Evolutionary conservation across 352 stramenopile genomes (phyloP).

Genomic region (Globisporangium emineosum): DNA sequence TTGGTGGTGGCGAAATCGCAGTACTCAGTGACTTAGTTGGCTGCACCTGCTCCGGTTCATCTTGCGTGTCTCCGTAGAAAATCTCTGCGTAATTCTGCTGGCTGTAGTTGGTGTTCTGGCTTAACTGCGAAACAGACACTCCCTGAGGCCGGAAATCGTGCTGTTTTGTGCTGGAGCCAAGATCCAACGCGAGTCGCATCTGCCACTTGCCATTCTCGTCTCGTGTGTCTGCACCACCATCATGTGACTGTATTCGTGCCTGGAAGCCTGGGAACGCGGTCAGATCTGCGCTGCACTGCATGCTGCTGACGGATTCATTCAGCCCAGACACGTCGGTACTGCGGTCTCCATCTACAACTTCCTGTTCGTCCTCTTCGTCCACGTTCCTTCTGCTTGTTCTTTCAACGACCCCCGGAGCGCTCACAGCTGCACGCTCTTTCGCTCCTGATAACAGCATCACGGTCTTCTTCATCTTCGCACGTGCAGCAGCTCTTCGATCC

Average conservation of each 20-base stretch:
- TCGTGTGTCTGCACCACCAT: neutral
- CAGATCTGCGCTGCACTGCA: slow-evolving; percentile 64
- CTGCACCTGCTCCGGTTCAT: slow-evolving; percentile 25
- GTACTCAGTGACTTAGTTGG: neutral
- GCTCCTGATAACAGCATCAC: neutral
- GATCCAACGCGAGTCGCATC: slow-evolving; percentile 34
- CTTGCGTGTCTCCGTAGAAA: slow-evolving; percentile 54
- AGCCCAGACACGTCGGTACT: slow-evolving; percentile 1
- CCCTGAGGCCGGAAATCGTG: slow-evolving; percentile 8
- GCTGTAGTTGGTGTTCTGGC: slow-evolving; percentile 19
- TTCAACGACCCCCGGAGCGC: neutral
- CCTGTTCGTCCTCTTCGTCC: neutral
- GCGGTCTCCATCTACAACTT: neutral
- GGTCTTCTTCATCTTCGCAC: neutral
- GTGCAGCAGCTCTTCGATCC: neutral
- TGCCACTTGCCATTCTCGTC: slow-evolving; percentile 4
- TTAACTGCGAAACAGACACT: slow-evolving; percentile 22
- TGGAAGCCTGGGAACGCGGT: slow-evolving; percentile 49
- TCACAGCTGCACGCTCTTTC: neutral
- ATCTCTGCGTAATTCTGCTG: slow-evolving; percentile 38
- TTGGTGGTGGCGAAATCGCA: neutral
- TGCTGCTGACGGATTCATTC: slow-evolving; percentile 9
- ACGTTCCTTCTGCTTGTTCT: neutral
- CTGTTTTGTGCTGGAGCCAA: slow-evolving; percentile 15
- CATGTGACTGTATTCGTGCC: slow-evolving; percentile 3